Evolutionary conservation across 768 basidiomycete genomes (phyloP), one percentile per base, ranked within the genome.

Genomic region (Melanogaster broomeanus): DNA sequence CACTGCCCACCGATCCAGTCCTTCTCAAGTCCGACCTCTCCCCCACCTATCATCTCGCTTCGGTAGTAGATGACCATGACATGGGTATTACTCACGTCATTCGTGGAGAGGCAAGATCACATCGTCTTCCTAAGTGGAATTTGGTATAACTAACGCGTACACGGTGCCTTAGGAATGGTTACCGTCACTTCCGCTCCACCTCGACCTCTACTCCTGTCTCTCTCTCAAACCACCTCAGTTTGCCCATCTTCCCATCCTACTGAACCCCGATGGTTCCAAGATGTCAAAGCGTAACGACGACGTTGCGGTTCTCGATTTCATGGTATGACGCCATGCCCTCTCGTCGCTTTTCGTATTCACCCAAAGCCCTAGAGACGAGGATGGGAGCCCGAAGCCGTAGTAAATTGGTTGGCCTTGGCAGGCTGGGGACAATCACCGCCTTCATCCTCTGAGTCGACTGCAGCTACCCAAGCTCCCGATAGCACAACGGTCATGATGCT

Each of bases 61-160:
- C 87, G 19, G 92, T 98, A 0, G 92, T 96, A 0, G 97, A 99
- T 59, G 97, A 99, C 70, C 84, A 93, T 60, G 84, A 87, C 60
- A 99, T 99, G 97, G 87, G 86, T 1, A 92, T 99, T 21, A 92
- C 93, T 0, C 97, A 98, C 70, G 95, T 98, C 5, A 72, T 98
- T 2, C 83, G 97, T 24, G 97, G 97, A 44, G 95, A 98, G 80
- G 94, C 87, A 50, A 25, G 76, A 57, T 18, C 39, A 25, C 28
- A 31, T 19, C 7, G 4, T 21, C 6, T n/a, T 13, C 39, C 28
- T 22, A 30, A 24, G 9, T 5, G 38, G 22, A 38, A n/a, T 1
- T 33, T 11, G 25, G 9, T 27, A 43, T 45, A 58, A 13, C 31
- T 31, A 31, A 31, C 4, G 28, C 42, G 10, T 19, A 42, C 19